Base-by-base conservation (phyloP, 345 rosid species). In the Turritis glabra region DNA sequence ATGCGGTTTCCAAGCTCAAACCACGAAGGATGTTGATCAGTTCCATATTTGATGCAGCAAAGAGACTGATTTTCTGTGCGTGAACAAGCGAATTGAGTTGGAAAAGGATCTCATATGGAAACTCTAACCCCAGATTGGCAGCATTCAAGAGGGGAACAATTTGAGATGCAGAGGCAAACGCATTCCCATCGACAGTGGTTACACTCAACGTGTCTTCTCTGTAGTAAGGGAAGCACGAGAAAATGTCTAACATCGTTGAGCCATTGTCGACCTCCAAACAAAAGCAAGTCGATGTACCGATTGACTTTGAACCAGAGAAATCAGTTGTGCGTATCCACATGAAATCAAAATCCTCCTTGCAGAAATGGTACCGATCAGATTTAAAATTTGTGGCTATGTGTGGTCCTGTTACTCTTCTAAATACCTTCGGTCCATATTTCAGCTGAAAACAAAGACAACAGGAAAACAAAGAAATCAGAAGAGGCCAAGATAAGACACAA, bases 241-340 rank as follows among this genome's bases (percentile, higher is more conserved):
- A 84, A 43, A 85, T 41, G 67, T 87, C 92, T 0, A 77, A 68
- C 54, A 79, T 75, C 5, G 58, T 67, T 69, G 77, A 75, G 69
- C 66, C 90, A 12, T 81, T 74, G 19, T 56, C 69, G 27, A 90
- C 67, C 77, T 84, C 84, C 90, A 88, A 84, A 71, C 82, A 92
- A 17, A 90, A 88, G 18, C 92, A 77, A 40, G 84, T 84, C 5
- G 97, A 87, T 30, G 66, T 76, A 33, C 97, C 97, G 29, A 95
- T 77, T 19, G 99, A 83, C 73, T 85, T 95, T 15, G 71, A n/a
- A 8, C 30, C 11, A 8, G 97, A 86, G 79, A 90, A 87, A 73
- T 90, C 97, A 46, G 92, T 80, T 12, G 97, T 85, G 22, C 92
- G 97, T 66, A 95, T 87, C 97, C 99, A 90, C 41, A 82, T 69